Evolutionary conservation across 495 filamentous ascomycete species (phyloP).

Genomic region (Hypoxylon fragiforme): DNA sequence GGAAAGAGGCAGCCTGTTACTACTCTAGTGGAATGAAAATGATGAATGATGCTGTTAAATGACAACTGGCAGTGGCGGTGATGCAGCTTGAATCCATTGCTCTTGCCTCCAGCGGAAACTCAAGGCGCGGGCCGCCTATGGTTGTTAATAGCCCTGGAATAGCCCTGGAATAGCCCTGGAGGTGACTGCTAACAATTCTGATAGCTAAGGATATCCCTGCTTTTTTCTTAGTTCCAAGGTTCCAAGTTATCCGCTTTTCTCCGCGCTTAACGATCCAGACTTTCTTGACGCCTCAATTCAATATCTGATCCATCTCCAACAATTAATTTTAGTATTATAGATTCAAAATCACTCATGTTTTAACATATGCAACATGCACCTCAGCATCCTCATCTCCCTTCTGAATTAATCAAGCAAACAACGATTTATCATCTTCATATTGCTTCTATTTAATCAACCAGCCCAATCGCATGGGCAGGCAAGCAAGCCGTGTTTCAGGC

Average conservation of each 20-base stretch:
- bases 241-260: conserved; percentile 19
- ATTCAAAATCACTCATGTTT: not conserved
- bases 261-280: conserved; percentile 14
- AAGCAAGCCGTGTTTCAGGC: conserved; percentile 24
- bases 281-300: not conserved
- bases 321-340: no score
- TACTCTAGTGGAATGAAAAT: not conserved
- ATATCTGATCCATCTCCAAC: not conserved
- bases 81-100: not conserved
- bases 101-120: conserved; percentile 7
- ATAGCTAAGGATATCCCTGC: no score
- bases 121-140: conserved; percentile 31
- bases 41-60: conserved; percentile 3
- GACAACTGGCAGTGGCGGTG: conserved; percentile 35
- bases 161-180: no score
- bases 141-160: conserved; percentile 21
- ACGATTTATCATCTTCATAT: conserved; percentile 5
- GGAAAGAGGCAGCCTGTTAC: conserved; percentile 27
- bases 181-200: no score
- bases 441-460: conserved; percentile 3
- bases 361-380: no score
- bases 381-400: no score
- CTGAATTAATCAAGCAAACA: no score
- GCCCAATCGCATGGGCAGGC: conserved; percentile 4
- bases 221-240: no score